phyloP scores from a whole-genome alignment of 768 basidiomycete genomes.

The Mycena polygramma region DNA sequence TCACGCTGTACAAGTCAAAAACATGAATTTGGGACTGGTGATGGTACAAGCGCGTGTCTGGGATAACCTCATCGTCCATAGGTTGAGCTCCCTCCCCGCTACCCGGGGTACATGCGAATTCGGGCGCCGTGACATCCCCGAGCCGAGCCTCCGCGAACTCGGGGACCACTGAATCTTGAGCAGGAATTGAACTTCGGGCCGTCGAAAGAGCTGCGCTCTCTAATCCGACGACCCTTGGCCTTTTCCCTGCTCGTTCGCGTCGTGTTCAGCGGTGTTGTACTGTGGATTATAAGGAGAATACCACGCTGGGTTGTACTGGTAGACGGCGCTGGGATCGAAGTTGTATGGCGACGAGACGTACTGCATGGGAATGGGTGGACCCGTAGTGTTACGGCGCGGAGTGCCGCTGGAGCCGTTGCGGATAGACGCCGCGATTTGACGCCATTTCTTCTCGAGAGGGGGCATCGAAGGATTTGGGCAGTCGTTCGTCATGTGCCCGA shows the following conservation, averaged over 20 bases:
- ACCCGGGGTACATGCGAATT: not conserved
- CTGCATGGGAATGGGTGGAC: not conserved
- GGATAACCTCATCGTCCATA: constrained; percentile 18
- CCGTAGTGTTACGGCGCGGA: too few species aligned
- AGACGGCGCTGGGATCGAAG: constrained; percentile 3
- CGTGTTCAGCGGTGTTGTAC: not conserved
- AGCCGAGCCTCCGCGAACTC: too few species aligned
- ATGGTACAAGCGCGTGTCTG: constrained; percentile 17
- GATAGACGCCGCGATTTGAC: constrained; percentile 10
- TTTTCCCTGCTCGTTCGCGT: constrained; percentile 29
- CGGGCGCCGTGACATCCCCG: constrained; percentile 17
- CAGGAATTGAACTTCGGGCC: not conserved
- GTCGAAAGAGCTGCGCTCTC: constrained; percentile 18
- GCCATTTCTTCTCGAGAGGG: not conserved
- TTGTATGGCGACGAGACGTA: not conserved
- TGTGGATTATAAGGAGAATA: too few species aligned
- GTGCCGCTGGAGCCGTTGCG: too few species aligned
- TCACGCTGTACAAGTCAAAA: constrained; percentile 29
- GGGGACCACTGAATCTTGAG: not conserved
- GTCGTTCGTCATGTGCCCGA: constrained; percentile 32
- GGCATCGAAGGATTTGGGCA: not conserved
- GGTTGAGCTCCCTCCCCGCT: constrained; percentile 12
- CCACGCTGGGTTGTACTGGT: not conserved
- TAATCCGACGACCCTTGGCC: constrained; percentile 26
- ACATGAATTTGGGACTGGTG: not conserved